Base-by-base conservation (phyloP, 1,139 yeast species). In the Chernovozyma aurita region DNA sequence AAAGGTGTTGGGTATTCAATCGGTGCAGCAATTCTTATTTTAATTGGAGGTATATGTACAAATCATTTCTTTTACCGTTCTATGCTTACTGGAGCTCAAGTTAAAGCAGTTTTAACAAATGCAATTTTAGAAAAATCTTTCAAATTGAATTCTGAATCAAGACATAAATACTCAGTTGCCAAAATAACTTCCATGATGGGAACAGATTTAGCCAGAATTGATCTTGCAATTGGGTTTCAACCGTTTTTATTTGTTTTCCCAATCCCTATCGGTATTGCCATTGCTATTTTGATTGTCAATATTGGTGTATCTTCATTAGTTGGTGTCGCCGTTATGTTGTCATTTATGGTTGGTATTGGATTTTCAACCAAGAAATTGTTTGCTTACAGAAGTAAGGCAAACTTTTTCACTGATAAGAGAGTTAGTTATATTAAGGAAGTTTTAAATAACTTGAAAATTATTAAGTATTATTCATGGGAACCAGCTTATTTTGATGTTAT, bases 51-150 rank as follows among this genome's bases (percentile, higher is more conserved):
- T 33, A 34, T 57, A 7, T 32, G 49, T 11, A 46, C 51, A 65
- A 57, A 60, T 39, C 64, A 61, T 39, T 50, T 53, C 33, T 53
- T 63, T 40, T 60, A 59, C 34, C 49, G 54, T 34, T 49, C 65
- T 13, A 59, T 55, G 52, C 39, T 58, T 35, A 47, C 57, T n/a
- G 95, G 95, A 44, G 83, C 82, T 13, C 80, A 80, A 50, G 75
- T 74, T 20, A 78, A 82, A 50, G 76, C 85, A 1, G 73, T 83
- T 1, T 56, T 85, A 33, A 79, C 83, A 2, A 80, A 81, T 41
- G 80, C 85, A 2, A 59, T 85, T 11, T 63, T 85, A 41, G 72
- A 73, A 40, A 87, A 87, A 53, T 72, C 90, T 13, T 72, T 85
- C 45, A 66, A 57, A 35, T 70, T 87, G 12, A 73, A 77, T 43